Base-by-base conservation (phyloP, 441 rosid species). In the Capsella rubella region DNA sequence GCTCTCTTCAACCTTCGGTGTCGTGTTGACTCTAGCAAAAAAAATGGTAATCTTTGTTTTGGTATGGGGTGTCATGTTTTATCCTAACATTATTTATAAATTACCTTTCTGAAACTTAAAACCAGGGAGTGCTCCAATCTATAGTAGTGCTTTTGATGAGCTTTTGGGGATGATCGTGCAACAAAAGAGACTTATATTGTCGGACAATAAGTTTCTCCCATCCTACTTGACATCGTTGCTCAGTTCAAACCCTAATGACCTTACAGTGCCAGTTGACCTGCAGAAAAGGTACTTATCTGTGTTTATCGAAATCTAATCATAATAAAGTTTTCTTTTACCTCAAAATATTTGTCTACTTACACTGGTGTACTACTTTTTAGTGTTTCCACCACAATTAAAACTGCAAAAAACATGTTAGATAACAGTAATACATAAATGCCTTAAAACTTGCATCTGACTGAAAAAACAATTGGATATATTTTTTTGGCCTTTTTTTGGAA, bases 171-270 rank as follows among this genome's bases (percentile, higher is more conserved):
- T 92, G 84, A 81, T 94, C 51, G 85, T 87, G 75, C 97, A 92
- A 82, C 97, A 92, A 73, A 90, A 83, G 78, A 88, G 86, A 84
- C 85, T 85, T 64, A 85, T 96, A 76, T 62, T 92, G 61, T 90
- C 99, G 16, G 96, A 94, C 85, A 83, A 76, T 68, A 83, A 83
- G n/a, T 96, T 84, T 77, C 89, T 96, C 42, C 76, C 97, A 64
- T 85, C 98, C 25, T 86, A 89, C 78, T 74, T 96, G 89, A 81
- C 91, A 39, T 82, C 90, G 52, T 81, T 90, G 85, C 95, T 96
- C 52, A 82, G 97, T 71, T 88, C 91, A 56, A 76, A 85, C 46
- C n/a, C 75, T 59, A 58, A 75, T 78, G 83, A 83, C 82, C 83
- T 93, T 75, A 78, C 84, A 71, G 96, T 88, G 70, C 97, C 97